Base-by-base conservation (phyloP, 75 land plant genomes). In the Isoetes taiwanensis region DNA sequence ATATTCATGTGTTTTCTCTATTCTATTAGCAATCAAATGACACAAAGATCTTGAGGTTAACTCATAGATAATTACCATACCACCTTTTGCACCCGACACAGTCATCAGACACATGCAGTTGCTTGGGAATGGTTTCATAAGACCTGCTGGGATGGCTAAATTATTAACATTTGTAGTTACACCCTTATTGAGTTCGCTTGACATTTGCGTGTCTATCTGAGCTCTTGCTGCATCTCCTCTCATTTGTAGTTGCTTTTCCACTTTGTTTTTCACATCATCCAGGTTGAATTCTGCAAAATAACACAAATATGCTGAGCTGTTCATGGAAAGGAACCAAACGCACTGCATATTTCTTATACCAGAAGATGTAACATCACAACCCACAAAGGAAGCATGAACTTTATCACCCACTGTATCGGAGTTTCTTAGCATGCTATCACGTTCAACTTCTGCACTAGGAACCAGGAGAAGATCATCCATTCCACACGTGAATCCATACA, bases 401-500 rank as follows among this genome's bases (percentile, higher is more conserved):
- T 62, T 64, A 52, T 81, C 75, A 14, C 85, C 88, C n/a, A 66
- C 29, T 25, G 58, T 64, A 41, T 81, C 77, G 56, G 78, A 43
- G 32, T 56, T 56, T 35, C 67, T 58, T 52, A 87, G 68, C 38
- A 52, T 69, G 6, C 57, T 67, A 54, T 64, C 54, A 56, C 93
- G 76, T 30, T 59, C 34, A n/a, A 21, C 26, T 42, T 87, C 95
- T 43, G 68, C 71, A 12, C 61, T 32, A 11, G 76, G 68, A 34
- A 71, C 50, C 30, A 93, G 32, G 29, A 93, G 72, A 33, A 93
- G 85, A 52, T 93, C 98, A 39, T 75, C 89, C 1, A 84, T 71
- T 60, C 98, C 98, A 73, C 98, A 93, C 25, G 98, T 93, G 62
- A 93, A 93, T 24, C 95, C 98, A 72, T 81, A 85, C 80, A 83